Base-by-base conservation (phyloP, 768 basidiomycete genomes). In the Mycena epipterygia region DNA sequence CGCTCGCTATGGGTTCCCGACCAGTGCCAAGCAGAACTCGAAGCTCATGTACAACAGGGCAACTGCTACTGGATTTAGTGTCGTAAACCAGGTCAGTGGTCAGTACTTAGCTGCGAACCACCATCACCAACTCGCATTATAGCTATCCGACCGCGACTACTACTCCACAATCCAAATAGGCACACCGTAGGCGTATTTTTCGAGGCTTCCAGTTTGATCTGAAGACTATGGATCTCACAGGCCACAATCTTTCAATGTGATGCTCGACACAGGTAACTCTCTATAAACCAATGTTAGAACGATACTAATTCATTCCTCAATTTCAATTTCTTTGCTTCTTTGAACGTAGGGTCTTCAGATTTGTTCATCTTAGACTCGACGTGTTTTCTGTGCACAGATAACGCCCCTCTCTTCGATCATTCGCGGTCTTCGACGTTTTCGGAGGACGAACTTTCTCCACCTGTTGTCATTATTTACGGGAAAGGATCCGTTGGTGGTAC, bases 301-400 rank as follows among this genome's bases (percentile, higher is more conserved):
- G n/a, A n/a, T n/a, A n/a, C n/a, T n/a, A n/a, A n/a, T n/a, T n/a
- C n/a, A n/a, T n/a, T n/a, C n/a, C n/a, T n/a, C n/a, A n/a, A n/a
- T n/a, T n/a, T n/a, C n/a, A n/a, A n/a, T n/a, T n/a, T n/a, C n/a
- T n/a, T n/a, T n/a, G n/a, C n/a, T n/a, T n/a, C n/a, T n/a, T n/a
- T n/a, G n/a, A n/a, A n/a, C n/a, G n/a, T n/a, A n/a, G 96, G 96
- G 14, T 95, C 93, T 0, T 90, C 90, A 27, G 97, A 98, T 80
- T 83, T 98, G 12, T 99, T 96, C 95, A 86, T 99, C 13, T 89
- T 92, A 1, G 84, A 86, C 21, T 77, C 80, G 0, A 61, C 76
- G 21, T 95, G 89, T 75, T n/a, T 8, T 1, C 8, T 16, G 17
- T 56, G 55, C 12, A 68, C 65, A 60, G 94, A 91, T 74, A 64